Conservation (phyloP, 2,329 filamentous ascomycete species). For the Pestalotiopsis sp. region DNA sequence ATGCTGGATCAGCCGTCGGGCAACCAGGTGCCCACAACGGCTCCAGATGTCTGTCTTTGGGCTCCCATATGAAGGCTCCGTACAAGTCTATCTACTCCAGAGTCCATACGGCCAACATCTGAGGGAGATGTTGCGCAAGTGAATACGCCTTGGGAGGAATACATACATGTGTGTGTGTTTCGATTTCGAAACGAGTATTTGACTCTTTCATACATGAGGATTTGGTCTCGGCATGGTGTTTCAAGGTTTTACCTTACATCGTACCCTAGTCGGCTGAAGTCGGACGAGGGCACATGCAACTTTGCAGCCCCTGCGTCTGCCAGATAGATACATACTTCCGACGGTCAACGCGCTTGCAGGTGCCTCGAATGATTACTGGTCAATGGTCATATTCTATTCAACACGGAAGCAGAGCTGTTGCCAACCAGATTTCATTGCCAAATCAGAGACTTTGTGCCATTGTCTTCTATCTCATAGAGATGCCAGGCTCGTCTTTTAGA, state of each 20-base stretch:
- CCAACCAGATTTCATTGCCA: neutral
- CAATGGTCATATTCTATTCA: too few species aligned
- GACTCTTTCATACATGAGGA: too few species aligned
- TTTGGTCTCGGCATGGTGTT: too few species aligned
- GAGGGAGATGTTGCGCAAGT: too few species aligned
- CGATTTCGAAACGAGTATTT: too few species aligned
- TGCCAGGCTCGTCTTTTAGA: neutral
- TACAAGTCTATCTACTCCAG: too few species aligned
- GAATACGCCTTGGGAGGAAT: too few species aligned
- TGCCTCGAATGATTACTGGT: neutral
- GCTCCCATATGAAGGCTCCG: neutral
- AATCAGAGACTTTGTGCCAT: neutral
- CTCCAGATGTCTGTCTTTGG: neutral
- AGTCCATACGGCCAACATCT: too few species aligned
- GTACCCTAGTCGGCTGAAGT: neutral
- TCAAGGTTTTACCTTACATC: neutral
- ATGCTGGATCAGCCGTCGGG: neutral
- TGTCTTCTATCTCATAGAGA: neutral
- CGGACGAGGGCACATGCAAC: neutral
- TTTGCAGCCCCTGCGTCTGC: neutral
- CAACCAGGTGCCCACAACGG: neutral
- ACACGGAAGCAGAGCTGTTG: neutral
- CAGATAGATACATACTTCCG: neutral
- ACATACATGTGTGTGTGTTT: too few species aligned
- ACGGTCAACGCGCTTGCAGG: neutral